phyloP scores from a whole-genome alignment of 805 yeast species.

The Yamadazyma olivae region DNA sequence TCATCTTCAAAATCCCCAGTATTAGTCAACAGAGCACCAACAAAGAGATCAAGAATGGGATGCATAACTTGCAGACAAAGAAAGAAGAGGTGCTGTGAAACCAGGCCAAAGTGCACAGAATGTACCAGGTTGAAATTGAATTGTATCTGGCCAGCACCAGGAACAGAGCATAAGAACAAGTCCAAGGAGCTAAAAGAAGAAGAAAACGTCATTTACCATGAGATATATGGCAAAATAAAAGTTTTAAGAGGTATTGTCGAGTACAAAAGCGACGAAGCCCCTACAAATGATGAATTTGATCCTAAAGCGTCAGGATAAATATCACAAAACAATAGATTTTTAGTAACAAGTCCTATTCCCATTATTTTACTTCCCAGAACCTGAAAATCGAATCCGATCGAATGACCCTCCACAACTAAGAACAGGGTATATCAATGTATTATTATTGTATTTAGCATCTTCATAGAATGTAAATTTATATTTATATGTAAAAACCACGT shows the following conservation, averaged over 20 bases:
- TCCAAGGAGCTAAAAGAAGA: slow-evolving; percentile 48
- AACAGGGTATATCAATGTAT: no score
- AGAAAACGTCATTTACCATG: slow-evolving; percentile 54
- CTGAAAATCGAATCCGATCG: no score
- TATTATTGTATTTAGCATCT: no score
- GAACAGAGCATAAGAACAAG: slow-evolving; percentile 58
- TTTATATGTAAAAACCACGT: no score
- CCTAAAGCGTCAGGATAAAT: no score
- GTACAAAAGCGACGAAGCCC: slow-evolving; percentile 23
- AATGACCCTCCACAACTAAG: no score
- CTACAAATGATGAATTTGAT: slow-evolving; percentile 4
- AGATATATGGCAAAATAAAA: slow-evolving; percentile 55
- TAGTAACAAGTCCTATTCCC: no score
- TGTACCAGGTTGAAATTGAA: slow-evolving; percentile 61
- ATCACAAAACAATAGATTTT: no score
- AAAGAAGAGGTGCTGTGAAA: slow-evolving; percentile 77
- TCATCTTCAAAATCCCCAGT: slow-evolving; percentile 1
- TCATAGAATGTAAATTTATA: no score
- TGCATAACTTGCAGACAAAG: slow-evolving; percentile 76
- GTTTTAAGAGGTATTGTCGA: slow-evolving; percentile 64
- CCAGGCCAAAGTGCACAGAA: slow-evolving; percentile 62
- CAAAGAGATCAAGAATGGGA: slow-evolving; percentile 65
- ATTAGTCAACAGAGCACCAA: neutral
- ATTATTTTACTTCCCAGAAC: no score
- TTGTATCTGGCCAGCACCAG: slow-evolving; percentile 76